phyloP scores from a whole-genome alignment of 2,329 filamentous ascomycete species.

The Exophiala sp. region DNA sequence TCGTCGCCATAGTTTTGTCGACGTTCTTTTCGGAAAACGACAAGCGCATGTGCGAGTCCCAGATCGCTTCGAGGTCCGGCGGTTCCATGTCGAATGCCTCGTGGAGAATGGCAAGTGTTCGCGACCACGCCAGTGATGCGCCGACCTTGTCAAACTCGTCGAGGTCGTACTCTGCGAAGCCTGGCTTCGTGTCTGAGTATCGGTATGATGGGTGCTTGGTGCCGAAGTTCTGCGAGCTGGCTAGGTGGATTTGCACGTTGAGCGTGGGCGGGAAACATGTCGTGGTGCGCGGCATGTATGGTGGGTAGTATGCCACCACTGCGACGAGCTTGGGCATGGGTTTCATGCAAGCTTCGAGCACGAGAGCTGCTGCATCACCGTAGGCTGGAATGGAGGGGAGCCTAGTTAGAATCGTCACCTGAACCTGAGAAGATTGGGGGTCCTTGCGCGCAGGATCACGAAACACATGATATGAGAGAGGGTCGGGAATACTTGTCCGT shows the following conservation, averaged over 20 bases:
- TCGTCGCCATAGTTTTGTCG: conserved; percentile 34
- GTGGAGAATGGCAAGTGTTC: conserved; percentile 58
- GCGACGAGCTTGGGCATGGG: conserved; percentile 57
- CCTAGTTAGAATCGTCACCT: not conserved
- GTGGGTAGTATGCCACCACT: conserved; percentile 62
- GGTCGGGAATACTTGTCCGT: not conserved
- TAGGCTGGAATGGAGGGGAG: conserved; percentile 46
- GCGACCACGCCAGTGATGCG: conserved; percentile 65
- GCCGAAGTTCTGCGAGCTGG: conserved; percentile 40
- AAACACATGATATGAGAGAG: no score
- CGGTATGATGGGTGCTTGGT: conserved; percentile 42
- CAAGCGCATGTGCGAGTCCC: conserved; percentile 37
- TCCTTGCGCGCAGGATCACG: no score
- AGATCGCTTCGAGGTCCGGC: conserved; percentile 37
- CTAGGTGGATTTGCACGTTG: conserved; percentile 57
- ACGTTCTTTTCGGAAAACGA: conserved; percentile 31
- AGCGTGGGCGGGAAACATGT: conserved; percentile 36
- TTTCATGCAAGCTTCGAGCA: conserved; percentile 56
- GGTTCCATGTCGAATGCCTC: conserved; percentile 53
- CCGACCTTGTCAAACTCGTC: conserved; percentile 64
- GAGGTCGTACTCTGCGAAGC: conserved; percentile 69
- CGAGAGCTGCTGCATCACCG: conserved; percentile 58
- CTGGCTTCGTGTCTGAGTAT: conserved; percentile 56
- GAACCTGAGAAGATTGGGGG: no score
- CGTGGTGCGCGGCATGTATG: conserved; percentile 51